A percentile compares a stretch with the other conserved stretches of the same genome.
Conservation (phyloP, 2,329 filamentous ascomycete genomes). For the Pseudofabraea citricarpa region DNA sequence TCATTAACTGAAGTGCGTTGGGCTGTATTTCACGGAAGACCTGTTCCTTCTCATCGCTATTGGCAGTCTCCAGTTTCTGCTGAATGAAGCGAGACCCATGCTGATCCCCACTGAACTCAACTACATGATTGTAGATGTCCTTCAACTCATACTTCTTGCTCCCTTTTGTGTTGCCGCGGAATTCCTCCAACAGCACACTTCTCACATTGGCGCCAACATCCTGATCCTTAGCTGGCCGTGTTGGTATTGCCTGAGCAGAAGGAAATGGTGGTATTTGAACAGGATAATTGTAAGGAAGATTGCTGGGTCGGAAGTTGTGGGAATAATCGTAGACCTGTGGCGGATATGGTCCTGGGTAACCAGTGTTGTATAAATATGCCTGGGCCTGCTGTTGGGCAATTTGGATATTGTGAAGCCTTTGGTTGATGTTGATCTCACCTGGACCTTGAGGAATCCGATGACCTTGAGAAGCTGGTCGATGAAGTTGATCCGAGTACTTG, state of each 20-base stretch:
- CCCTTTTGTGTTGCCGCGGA: slow-evolving; percentile 67
- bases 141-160: slow-evolving; percentile 76
- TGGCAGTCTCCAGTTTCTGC: slow-evolving; percentile 83
- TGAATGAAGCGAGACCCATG: slow-evolving; percentile 96
- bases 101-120: slow-evolving; percentile 94
- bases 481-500: slow-evolving; percentile 25
- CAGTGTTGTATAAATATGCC: slow-evolving; percentile 31
- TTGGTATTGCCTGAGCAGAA: slow-evolving; percentile 18
- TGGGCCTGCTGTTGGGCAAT: slow-evolving; percentile 20
- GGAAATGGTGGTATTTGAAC: slow-evolving; percentile 24
- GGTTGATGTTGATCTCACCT: slow-evolving; percentile 22
- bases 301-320: slow-evolving; percentile 29
- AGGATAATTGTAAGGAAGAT: slow-evolving; percentile 30
- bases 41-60: slow-evolving; percentile 91
- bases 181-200: slow-evolving; percentile 74
- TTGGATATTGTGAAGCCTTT: slow-evolving; percentile 22
- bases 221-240: slow-evolving; percentile 26
- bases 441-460: slow-evolving; percentile 21
- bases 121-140: slow-evolving; percentile 82
- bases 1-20: slow-evolving; percentile 86
- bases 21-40: slow-evolving; percentile 83
- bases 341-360: slow-evolving; percentile 34
- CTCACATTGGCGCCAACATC: slow-evolving; percentile 48
- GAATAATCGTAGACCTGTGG: slow-evolving; percentile 34
- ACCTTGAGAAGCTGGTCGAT: slow-evolving; percentile 22